A percentile compares a stretch with the other conserved stretches of the same genome.
Evolutionary conservation across 1,139 yeast genomes (phyloP).

Genomic region (Pneumocystis murina): DNA sequence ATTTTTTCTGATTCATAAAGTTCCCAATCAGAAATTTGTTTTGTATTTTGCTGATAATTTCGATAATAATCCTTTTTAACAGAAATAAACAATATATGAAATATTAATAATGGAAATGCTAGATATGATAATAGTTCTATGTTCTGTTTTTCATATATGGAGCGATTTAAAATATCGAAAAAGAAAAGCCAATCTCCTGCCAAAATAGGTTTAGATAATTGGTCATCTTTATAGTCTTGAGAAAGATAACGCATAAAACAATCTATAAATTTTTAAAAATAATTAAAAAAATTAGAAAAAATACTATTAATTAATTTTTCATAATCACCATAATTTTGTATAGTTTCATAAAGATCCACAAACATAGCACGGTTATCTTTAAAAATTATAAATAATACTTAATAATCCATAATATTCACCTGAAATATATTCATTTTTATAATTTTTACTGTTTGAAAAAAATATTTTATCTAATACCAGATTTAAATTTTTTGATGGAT

Average conservation of each 20-base stretch:
- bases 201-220: slow-evolving; percentile 45
- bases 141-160: slow-evolving; percentile 31
- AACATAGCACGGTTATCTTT: not conserved
- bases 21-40: slow-evolving; percentile 15
- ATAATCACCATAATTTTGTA: not conserved
- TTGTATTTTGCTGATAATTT: not conserved
- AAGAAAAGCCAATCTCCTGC: slow-evolving; percentile 69
- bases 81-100: slow-evolving; percentile 53
- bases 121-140: slow-evolving; percentile 43
- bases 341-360: not conserved
- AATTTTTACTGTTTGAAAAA: not conserved
- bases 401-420: not conserved
- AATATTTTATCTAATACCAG: slow-evolving; percentile 6
- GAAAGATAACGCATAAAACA: slow-evolving; percentile 52
- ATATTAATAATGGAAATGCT: slow-evolving; percentile 44
- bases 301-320: not conserved
- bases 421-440: not conserved
- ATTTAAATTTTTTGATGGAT: slow-evolving; percentile 4
- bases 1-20: slow-evolving; percentile 12
- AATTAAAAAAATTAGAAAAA: not conserved
- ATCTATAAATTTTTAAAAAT: slow-evolving; percentile 17
- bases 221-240: slow-evolving; percentile 48
- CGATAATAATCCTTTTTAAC: slow-evolving; percentile 5
- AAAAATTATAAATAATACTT: not conserved
- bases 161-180: slow-evolving; percentile 38